Percentiles rank a stretch among this genome's conserved stretches.
These are phyloP conservation scores for Oxytropis ochrocephala DNA, from an alignment of 306 rosid genomes.

Conservation along the genomic window DNA sequence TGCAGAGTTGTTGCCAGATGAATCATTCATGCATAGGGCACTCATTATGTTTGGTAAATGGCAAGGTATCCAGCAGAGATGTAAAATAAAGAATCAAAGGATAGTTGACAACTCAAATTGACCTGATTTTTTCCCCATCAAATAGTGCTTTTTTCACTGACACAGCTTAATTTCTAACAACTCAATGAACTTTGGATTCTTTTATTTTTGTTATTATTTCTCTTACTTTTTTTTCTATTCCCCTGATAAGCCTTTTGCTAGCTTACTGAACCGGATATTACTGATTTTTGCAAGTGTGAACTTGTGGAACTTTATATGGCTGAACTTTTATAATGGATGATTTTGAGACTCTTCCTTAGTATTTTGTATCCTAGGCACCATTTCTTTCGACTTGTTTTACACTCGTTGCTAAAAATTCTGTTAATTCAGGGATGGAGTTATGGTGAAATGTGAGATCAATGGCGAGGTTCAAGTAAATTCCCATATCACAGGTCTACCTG, in stretches of 20 bases:
- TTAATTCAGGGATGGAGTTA: constrained; percentile 68
- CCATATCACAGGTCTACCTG: constrained; percentile 87
- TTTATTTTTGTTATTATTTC: not conserved
- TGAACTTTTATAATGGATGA: not conserved
- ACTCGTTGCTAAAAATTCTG: not conserved
- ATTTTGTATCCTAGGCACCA: not conserved
- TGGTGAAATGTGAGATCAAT: constrained; percentile 81
- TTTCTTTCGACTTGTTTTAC: constrained; percentile 7
- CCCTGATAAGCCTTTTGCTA: not conserved
- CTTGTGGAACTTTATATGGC: constrained; percentile 9
- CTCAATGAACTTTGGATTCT: not conserved
- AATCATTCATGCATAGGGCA: not conserved
- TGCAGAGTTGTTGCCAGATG: not conserved
- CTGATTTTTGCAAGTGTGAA: constrained; percentile 2
- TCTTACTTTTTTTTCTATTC: not conserved
- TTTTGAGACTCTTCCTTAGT: constrained; percentile 7
- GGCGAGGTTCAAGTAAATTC: constrained; percentile 96
- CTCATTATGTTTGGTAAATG: not conserved
- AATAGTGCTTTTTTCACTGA: not conserved
- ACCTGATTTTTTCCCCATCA: not conserved
- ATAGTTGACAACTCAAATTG: not conserved
- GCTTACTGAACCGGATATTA: constrained; percentile 11
- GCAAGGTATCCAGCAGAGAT: not conserved
- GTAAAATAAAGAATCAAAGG: not conserved
- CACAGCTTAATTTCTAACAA: not conserved